Conservation (phyloP, 306 rosid species). For the Pyrus pyrifolia region DNA sequence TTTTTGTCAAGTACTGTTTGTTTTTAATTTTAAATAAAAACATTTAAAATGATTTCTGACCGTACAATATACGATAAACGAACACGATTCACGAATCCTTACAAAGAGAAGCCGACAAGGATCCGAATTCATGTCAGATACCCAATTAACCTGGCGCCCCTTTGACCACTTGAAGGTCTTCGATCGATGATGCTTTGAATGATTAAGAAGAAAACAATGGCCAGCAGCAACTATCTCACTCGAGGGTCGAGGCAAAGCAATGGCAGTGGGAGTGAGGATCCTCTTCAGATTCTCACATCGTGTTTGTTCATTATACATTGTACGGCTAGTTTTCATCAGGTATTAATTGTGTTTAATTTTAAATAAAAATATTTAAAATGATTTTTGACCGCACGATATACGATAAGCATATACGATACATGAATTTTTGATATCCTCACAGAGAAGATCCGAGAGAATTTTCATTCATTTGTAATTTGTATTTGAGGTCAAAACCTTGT, state of each 20-base stretch:
- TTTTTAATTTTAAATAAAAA: too few relatives aligned
- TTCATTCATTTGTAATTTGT: background rate
- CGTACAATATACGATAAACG: fast-evolving
- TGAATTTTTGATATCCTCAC: too few relatives aligned
- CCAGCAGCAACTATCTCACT: too few relatives aligned
- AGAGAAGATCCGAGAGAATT: too few relatives aligned
- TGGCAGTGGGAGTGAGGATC: too few relatives aligned
- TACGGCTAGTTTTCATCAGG: fast-evolving
- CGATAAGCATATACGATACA: fast-evolving
- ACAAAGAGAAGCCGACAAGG: fast-evolving
- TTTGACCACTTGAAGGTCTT: background rate
- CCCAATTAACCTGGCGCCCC: too few relatives aligned
- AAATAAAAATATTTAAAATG: too few relatives aligned
- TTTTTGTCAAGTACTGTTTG: too few relatives aligned
- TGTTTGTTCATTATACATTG: fast-evolving
- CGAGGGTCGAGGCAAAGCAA: too few relatives aligned
- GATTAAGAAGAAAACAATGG: background rate
- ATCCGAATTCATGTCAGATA: too few relatives aligned
- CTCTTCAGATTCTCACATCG: fast-evolving
- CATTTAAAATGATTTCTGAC: too few relatives aligned
- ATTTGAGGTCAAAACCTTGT: background rate
- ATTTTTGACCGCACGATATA: fast-evolving
- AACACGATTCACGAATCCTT: fast-evolving
- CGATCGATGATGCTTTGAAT: background rate
- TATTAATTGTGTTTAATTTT: too few relatives aligned